Evolutionary conservation across 768 basidiomycete genomes (phyloP), one percentile per base, ranked within the genome.

Genomic region (Tylopilus sp.): DNA sequence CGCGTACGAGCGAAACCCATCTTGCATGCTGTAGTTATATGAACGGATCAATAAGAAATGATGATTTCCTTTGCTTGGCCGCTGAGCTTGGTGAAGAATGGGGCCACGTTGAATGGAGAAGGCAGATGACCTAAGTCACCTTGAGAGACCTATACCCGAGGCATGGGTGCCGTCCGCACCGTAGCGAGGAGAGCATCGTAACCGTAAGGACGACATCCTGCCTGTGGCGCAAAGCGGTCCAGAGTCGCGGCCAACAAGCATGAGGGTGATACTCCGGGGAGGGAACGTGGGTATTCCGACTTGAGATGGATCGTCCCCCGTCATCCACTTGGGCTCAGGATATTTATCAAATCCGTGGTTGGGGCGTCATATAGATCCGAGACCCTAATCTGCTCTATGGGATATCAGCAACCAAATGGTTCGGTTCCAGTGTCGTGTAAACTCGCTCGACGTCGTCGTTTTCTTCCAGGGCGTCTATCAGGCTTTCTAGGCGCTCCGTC

Each of bases 401-500:
- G 43, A 43, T 40, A 56, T 58, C 58, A 50, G 56, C 65, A 29
- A 69, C 48, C 21, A 71, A 47, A 53, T 40, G 50, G 31, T 64
- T 68, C 25, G 58, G 53, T 37, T 78, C 78, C 48, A 76, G 53
- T 24, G 76, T 82, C 41, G 83, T 84, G 72, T 80, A 85, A 24
- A 87, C 80, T 51, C 75, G 76, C 51, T 80, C 68, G 13, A 78
- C 79, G 61, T 87, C 86, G 48, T 80, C 81, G 53, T 80, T 71
- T 22, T 72, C 79, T 65, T 84, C 82, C 45, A 87, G 65, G 6
- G 73, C 76, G 38, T 78, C 74, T 19, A 84, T 68, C 21, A 87
- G 69, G 12, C 65, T 62, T 29, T 72, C 70, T 9, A 86, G 62
- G 43, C 70, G 72, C 26, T 36, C 53, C 54, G 22, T 67, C 61